phyloP scores from a whole-genome alignment of 192 early-diverging fungal genomes.

The Chytriomyces confervae region DNA sequence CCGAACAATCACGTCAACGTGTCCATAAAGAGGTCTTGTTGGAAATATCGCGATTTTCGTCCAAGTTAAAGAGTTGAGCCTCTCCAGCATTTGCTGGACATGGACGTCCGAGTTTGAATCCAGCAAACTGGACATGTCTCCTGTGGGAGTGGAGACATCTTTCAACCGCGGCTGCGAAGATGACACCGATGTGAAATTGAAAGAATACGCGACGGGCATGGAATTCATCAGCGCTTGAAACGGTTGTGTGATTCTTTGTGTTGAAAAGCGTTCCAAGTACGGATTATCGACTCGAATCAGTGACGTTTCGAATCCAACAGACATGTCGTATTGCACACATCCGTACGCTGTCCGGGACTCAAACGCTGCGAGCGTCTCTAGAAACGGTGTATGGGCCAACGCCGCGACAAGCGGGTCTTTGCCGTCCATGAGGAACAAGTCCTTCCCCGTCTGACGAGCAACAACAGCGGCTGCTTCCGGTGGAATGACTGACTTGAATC shows the following conservation, averaged over 20 bases:
- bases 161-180: neutral
- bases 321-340: slow-evolving; percentile 1
- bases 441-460: neutral
- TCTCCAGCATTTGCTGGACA: neutral
- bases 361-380: neutral
- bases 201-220: neutral
- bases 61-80: slow-evolving; percentile 6
- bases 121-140: neutral
- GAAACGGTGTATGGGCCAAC: neutral
- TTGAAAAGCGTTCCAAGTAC: neutral
- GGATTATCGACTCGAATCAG: slow-evolving; percentile 5
- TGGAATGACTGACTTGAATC: neutral
- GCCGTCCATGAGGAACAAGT: slow-evolving; percentile 3
- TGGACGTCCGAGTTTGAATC: neutral
- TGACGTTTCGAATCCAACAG: slow-evolving; percentile 9
- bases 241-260: neutral
- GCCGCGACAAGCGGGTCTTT: neutral
- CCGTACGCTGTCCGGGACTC: slow-evolving; percentile 7
- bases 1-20: slow-evolving; percentile 11
- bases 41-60: slow-evolving; percentile 13
- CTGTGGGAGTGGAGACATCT: neutral
- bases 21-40: slow-evolving; percentile 7
- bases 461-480: neutral
- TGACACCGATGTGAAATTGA: neutral
- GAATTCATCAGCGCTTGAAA: neutral